Evolutionary conservation across 768 basidiomycete species (phyloP).

Genomic region (Amanita muscaria): DNA sequence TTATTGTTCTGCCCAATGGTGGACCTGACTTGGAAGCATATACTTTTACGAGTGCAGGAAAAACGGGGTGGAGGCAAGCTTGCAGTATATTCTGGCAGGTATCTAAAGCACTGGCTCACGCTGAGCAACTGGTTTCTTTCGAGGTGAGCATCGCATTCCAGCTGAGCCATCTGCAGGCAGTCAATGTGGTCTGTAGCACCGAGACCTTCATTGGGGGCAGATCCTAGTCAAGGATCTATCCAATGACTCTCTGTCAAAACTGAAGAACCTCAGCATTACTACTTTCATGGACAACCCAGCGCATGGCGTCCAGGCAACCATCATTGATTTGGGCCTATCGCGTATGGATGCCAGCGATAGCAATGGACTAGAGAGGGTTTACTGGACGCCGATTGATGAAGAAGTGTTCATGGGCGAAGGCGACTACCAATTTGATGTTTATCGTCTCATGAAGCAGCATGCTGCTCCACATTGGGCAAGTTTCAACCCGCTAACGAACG

Average conservation of each 20-base stretch:
- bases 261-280: conserved; percentile 25
- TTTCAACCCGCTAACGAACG: conserved; percentile 79
- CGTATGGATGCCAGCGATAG: conserved; percentile 60
- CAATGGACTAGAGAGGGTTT: conserved; percentile 34
- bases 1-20: conserved; percentile 85
- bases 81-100: conserved; percentile 91
- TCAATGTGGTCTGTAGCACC: conserved; percentile 54
- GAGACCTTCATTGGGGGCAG: conserved; percentile 98
- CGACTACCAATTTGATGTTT: conserved; percentile 92
- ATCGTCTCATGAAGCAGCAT: conserved; percentile 73
- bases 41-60: conserved; percentile 47
- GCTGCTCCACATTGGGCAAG: conserved; percentile 60
- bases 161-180: neutral
- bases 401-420: conserved; percentile 92
- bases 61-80: conserved; percentile 77
- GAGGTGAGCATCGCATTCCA: conserved; percentile 52
- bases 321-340: conserved; percentile 94
- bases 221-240: conserved; percentile 67
- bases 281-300: conserved; percentile 52
- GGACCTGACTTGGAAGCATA: conserved; percentile 89
- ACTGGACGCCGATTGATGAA: conserved; percentile 80
- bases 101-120: conserved; percentile 61
- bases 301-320: conserved; percentile 68
- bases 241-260: conserved; percentile 16
- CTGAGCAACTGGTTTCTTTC: conserved; percentile 74